Percentiles rank a stretch among this genome's conserved stretches.
These are phyloP conservation scores for Astrothelium macrocarpum DNA, from an alignment of 495 filamentous ascomycete genomes.

Conservation along the genomic window DNA sequence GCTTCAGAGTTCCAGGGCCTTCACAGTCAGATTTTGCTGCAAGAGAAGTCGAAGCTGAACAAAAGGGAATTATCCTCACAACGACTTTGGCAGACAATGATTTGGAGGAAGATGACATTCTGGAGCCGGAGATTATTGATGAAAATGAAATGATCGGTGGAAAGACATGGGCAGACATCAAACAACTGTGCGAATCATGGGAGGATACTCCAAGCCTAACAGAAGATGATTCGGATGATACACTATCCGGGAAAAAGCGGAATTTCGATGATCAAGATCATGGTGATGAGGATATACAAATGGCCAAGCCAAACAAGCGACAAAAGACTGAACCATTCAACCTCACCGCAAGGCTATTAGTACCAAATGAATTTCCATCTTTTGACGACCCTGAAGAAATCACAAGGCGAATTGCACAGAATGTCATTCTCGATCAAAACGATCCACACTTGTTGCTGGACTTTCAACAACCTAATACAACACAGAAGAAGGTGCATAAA, in stretches of 20 bases:
- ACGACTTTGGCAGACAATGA: neutral
- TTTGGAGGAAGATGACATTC: slow-evolving; percentile 36
- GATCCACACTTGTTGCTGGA: slow-evolving; percentile 82
- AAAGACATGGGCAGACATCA: slow-evolving; percentile 62
- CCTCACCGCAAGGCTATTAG: slow-evolving; percentile 32
- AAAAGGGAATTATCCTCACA: slow-evolving; percentile 41
- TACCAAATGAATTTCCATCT: slow-evolving; percentile 40
- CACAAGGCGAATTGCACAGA: slow-evolving; percentile 60
- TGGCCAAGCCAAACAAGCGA: slow-evolving; percentile 33
- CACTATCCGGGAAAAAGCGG: neutral
- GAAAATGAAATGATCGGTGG: slow-evolving; percentile 59
- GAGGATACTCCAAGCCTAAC: slow-evolving; percentile 22
- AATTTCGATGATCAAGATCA: slow-evolving; percentile 18
- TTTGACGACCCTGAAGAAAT: slow-evolving; percentile 53
- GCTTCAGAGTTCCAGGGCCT: slow-evolving; percentile 54
- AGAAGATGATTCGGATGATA: neutral
- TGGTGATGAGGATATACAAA: too few relatives aligned
- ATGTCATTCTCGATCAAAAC: slow-evolving; percentile 75
- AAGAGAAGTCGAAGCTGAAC: slow-evolving; percentile 42
- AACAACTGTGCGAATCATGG: slow-evolving; percentile 77
- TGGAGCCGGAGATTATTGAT: slow-evolving; percentile 46
- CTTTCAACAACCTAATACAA: slow-evolving; percentile 37
- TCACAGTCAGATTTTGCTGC: slow-evolving; percentile 22
- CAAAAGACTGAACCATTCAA: slow-evolving; percentile 18
- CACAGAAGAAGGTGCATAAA: slow-evolving; percentile 28